phyloP scores from a whole-genome alignment of 257 asterid species.

The Solanum stenotomum region DNA sequence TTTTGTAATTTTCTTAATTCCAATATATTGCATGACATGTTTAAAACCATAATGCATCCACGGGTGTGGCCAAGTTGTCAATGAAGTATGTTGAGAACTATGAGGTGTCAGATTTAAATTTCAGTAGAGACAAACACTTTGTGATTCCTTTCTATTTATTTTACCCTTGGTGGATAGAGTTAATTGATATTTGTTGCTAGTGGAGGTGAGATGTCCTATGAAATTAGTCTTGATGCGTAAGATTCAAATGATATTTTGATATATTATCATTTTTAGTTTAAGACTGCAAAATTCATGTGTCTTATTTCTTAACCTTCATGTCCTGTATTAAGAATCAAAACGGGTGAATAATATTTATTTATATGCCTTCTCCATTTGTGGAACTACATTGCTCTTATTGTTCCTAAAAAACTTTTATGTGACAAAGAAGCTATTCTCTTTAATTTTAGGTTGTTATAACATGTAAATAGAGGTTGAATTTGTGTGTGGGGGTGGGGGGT shows the following conservation, averaged over 20 bases:
- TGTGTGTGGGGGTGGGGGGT: neutral
- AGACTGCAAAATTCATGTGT: fast-evolving
- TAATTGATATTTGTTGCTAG: neutral
- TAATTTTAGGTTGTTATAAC: neutral
- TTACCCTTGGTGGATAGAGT: neutral
- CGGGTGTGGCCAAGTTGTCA: neutral
- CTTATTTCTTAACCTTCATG: neutral
- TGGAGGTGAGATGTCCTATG: neutral
- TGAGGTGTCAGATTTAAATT: neutral
- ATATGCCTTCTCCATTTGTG: neutral
- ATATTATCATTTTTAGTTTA: neutral
- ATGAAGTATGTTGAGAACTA: fast-evolving
- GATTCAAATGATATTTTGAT: neutral
- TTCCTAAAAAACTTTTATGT: neutral
- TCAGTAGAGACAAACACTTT: neutral
- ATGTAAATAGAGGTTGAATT: neutral
- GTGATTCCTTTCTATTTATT: too few species aligned
- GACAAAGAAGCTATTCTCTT: neutral
- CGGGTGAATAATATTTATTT: neutral
- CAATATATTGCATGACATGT: neutral
- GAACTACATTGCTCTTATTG: neutral
- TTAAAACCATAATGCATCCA: neutral
- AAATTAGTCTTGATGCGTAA: neutral
- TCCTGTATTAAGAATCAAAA: neutral
- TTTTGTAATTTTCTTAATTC: neutral